Percentiles rank a stretch among this genome's conserved stretches.
Evolutionary conservation across 768 basidiomycete species (phyloP).

Genomic region (Mycena latifolia): DNA sequence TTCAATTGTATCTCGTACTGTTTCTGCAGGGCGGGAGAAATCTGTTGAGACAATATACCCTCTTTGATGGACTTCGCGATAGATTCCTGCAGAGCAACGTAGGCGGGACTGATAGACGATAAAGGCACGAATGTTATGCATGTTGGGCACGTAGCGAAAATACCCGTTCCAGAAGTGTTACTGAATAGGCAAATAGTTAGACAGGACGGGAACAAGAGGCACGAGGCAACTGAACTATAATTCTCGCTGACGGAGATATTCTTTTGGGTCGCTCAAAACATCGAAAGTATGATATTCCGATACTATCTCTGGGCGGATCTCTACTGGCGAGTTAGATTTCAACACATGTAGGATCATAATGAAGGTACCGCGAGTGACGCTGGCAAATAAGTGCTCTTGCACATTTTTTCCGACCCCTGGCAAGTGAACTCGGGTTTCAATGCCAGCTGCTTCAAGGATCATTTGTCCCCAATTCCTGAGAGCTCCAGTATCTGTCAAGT

Average conservation of each 20-base stretch:
- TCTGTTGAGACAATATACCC: not conserved
- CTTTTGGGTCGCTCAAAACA: not conserved
- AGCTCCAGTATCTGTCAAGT: slow-evolving; percentile 44
- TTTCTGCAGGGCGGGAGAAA: slow-evolving; percentile 41
- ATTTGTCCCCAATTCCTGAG: slow-evolving; percentile 38
- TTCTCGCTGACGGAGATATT: not conserved
- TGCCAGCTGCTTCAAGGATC: slow-evolving; percentile 30
- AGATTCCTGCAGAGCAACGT: slow-evolving; percentile 12
- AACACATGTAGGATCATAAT: not conserved
- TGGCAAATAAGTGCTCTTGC: slow-evolving; percentile 44
- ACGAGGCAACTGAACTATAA: slow-evolving; percentile 3
- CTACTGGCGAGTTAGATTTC: not conserved
- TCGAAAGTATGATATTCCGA: slow-evolving; percentile 3
- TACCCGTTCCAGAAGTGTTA: slow-evolving; percentile 33
- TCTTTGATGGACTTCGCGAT: not conserved
- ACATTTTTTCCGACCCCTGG: slow-evolving; percentile 50
- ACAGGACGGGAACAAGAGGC: not conserved
- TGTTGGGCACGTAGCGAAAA: not conserved
- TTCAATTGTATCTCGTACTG: slow-evolving; percentile 49
- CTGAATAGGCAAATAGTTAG: slow-evolving; percentile 24
- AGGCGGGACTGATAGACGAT: slow-evolving; percentile 16
- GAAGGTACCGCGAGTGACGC: slow-evolving; percentile 6
- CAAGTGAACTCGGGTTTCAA: slow-evolving; percentile 39
- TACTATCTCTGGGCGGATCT: slow-evolving; percentile 1
- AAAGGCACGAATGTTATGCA: slow-evolving; percentile 26